phyloP scores from a whole-genome alignment of 2,329 filamentous ascomycete genomes.

The Penicillium sp. region DNA sequence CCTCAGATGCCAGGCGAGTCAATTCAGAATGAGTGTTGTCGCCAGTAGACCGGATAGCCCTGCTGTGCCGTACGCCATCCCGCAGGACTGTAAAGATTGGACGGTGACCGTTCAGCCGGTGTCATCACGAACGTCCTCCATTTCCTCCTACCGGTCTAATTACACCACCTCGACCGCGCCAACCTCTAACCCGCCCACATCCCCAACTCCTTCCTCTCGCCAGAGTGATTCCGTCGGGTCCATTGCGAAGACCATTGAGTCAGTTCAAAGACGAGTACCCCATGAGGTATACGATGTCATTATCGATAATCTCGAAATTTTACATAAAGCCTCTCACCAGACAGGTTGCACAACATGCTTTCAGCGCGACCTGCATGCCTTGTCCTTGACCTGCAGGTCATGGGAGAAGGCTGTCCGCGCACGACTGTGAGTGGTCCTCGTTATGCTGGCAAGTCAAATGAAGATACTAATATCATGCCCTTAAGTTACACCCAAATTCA shows the following conservation, averaged over 20 bases:
- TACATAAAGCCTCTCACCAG: slow-evolving; percentile 44
- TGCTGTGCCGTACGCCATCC: slow-evolving; percentile 32
- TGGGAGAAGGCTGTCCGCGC: slow-evolving; percentile 57
- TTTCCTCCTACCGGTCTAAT: slow-evolving; percentile 41
- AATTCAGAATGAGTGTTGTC: slow-evolving; percentile 41
- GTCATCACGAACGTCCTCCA: slow-evolving; percentile 34
- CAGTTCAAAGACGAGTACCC: slow-evolving; percentile 50
- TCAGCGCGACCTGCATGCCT: slow-evolving; percentile 54
- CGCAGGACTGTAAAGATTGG: slow-evolving; percentile 33
- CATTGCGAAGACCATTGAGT: slow-evolving; percentile 33
- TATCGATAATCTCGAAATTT: slow-evolving; percentile 49
- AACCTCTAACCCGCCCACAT: slow-evolving; percentile 41
- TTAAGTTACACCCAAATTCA: slow-evolving; percentile 52
- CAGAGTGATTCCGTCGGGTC: slow-evolving; percentile 42
- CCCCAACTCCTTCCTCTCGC: slow-evolving; percentile 35
- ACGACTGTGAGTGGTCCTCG: slow-evolving; percentile 48
- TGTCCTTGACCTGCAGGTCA: slow-evolving; percentile 56
- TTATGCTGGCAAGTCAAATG: not conserved
- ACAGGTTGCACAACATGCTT: slow-evolving; percentile 55
- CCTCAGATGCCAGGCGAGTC: slow-evolving; percentile 20
- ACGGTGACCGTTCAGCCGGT: slow-evolving; percentile 31
- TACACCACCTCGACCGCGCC: slow-evolving; percentile 39
- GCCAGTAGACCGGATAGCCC: slow-evolving; percentile 39
- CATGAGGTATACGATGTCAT: slow-evolving; percentile 58
- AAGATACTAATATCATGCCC: not conserved